Base-by-base conservation (phyloP, 768 basidiomycete species). In the Pisolithus sp. region DNA sequence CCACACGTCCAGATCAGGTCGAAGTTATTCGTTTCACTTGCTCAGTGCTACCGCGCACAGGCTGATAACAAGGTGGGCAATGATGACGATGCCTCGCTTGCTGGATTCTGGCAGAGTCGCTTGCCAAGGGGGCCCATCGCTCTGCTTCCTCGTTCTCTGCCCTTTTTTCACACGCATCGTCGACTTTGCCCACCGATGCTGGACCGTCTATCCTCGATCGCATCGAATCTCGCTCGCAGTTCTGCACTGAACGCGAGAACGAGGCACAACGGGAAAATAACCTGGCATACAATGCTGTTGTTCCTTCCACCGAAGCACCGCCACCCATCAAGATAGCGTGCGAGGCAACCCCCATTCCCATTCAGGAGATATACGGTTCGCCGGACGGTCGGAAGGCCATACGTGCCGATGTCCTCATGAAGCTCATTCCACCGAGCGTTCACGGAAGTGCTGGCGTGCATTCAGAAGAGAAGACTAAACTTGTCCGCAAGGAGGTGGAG, bases 381-480 rank as follows among this genome's bases (percentile, higher is more conserved):
- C 83, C 89, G 0, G 93, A 97, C 8, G 93, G 97, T 17, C 91
- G 95, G 66, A 91, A 89, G 72, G 81, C 93, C 45, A 96, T 99
- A 58, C 96, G 96, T 1, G 81, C 82, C 17, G 95, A 97, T 68
- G 76, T 97, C 49, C 98, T 99, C 68, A 65, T 82, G 54, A 78
- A 84, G 41, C 79, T 99, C 5, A 79, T 99, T 31, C 96, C 96
- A 12, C 73, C 98, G 41, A 89, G 88, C 59, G 93, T 99, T 6
- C 94, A 97, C 64, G 94, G 97, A 70, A 89, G 89, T 56, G 95
- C 95, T 13, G 89, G 86, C 53, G 84, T 99, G 13, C 98, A 99
- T 68, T 95, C 93, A 0, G 96, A 99, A 68, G 96, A 99, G 71
- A 98, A 98, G 72, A 96, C 95, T 20, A 98, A 99, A 68, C 64